Percentiles rank a stretch among this genome's conserved stretches.
phyloP scores from a whole-genome alignment of 768 basidiomycete genomes.

The Suillus weaverae region DNA sequence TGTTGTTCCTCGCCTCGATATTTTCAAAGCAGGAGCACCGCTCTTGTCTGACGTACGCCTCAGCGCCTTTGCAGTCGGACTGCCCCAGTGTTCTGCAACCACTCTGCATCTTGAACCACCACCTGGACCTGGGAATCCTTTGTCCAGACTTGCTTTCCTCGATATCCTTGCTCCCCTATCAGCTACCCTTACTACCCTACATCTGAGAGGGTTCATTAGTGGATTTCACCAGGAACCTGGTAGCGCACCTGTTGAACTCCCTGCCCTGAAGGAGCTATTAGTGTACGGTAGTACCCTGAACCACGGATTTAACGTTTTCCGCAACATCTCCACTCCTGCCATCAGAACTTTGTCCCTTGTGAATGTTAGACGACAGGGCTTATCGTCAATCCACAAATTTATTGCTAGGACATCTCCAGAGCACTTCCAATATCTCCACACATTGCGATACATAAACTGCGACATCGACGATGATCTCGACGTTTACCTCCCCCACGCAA shows the following conservation, averaged over 20 bases:
- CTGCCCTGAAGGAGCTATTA: constrained; percentile 28
- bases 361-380: constrained; percentile 27
- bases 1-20: constrained; percentile 27
- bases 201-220: constrained; percentile 34
- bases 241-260: constrained; percentile 32
- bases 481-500: constrained; percentile 32
- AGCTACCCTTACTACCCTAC: constrained; percentile 29
- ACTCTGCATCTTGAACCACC: constrained; percentile 37
- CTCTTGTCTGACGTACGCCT: constrained; percentile 32
- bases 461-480: constrained; percentile 36
- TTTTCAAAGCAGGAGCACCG: constrained; percentile 35
- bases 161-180: constrained; percentile 30
- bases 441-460: constrained; percentile 35
- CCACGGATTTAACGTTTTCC: constrained; percentile 36
- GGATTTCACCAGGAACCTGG: constrained; percentile 34
- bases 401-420: constrained; percentile 36
- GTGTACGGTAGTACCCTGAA: constrained; percentile 32
- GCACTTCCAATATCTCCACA: constrained; percentile 32
- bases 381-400: constrained; percentile 37
- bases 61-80: constrained; percentile 33
- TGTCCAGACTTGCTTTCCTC: constrained; percentile 28
- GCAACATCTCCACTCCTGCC: constrained; percentile 33
- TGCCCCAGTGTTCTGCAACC: constrained; percentile 27
- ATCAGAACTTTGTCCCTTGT: constrained; percentile 26
- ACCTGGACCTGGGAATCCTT: constrained; percentile 29